Base-by-base conservation (phyloP, 2,329 filamentous ascomycete species). In the Trichoderma oligosporum region DNA sequence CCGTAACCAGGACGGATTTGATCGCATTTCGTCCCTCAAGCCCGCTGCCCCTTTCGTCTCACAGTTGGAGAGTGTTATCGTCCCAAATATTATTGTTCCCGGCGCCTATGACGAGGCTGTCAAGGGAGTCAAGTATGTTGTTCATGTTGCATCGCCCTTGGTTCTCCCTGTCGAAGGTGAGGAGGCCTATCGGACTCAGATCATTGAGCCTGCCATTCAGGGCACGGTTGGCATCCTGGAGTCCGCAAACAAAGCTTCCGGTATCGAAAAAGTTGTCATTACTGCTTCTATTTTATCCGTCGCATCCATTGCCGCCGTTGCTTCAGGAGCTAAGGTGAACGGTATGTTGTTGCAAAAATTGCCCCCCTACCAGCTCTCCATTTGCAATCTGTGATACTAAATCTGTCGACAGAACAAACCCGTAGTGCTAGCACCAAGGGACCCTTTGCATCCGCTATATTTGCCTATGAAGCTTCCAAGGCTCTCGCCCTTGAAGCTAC, bases 91-190 rank as follows among this genome's bases (percentile, higher is more conserved):
- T 22, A 63, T 67, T 0, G 62, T 61, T 3, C 62, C 66, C 0
- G 67, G 67, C 14, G 74, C 75, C 2, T 77, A 74, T 48, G 70
- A 76, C 25, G 67, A 73, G 25, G 74, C 73, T 11, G 67, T 75
- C 55, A 63, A 70, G 39, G 74, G 67, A 3, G 51, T 73, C 36
- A 67, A 66, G 14, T 73, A 71, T 61, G 67, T 78, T 46, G 63
- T 73, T 16, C 68, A 70, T 56, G 45, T 65, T n/a, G 68, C 68
- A 1, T 66, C 71, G 1, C 62, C 70, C 46, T 49, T 61, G 7
- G 22, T 53, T 4, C 14, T n/a, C 7, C 41, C 60, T 5, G 20
- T 36, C 7, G 42, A 41, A 0, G 57, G 33, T 3, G 52, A 58
- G 1, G 57, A 62, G 29, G 31, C 4, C 12, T 58, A 35, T 12